Percentiles rank a stretch among this genome's conserved stretches.
These are phyloP conservation scores for Cercospora sp. DNA, from an alignment of 2,329 filamentous ascomycete species.

Conservation along the genomic window DNA sequence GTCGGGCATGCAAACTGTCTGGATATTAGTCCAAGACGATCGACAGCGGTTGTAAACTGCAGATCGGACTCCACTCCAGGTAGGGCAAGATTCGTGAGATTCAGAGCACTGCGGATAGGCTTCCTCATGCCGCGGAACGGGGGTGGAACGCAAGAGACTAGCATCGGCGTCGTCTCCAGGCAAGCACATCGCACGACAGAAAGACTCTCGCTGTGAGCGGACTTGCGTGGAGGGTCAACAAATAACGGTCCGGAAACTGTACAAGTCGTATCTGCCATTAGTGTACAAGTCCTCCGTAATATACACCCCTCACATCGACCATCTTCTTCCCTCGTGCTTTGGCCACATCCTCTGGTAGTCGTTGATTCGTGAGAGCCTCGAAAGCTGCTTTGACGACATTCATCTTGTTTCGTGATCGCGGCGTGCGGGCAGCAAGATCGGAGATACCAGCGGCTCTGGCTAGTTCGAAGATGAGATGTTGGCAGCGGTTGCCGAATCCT, in stretches of 20 bases:
- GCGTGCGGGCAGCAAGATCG: constrained; percentile 80
- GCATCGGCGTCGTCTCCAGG: neutral
- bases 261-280: constrained; percentile 32
- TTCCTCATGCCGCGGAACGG: neutral
- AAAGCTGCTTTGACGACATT: constrained; percentile 94
- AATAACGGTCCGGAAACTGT: neutral
- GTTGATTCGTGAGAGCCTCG: constrained; percentile 78
- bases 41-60: neutral
- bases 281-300: constrained; percentile 79
- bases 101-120: neutral
- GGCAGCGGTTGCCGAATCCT: constrained; percentile 94
- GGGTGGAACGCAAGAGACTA: neutral
- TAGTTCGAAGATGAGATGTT: constrained; percentile 92
- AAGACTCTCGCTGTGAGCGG: neutral
- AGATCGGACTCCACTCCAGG: neutral
- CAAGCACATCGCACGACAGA: neutral
- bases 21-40: neutral
- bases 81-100: neutral
- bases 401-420: constrained; percentile 90
- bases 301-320: constrained; percentile 94
- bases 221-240: neutral
- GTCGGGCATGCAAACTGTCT: neutral
- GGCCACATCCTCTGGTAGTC: constrained; percentile 85
- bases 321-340: constrained; percentile 89
- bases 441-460: constrained; percentile 82